Evolutionary conservation across 2,329 filamentous ascomycete species (phyloP), one percentile per base, ranked within the genome.

Genomic region (Exophiala calicioides): DNA sequence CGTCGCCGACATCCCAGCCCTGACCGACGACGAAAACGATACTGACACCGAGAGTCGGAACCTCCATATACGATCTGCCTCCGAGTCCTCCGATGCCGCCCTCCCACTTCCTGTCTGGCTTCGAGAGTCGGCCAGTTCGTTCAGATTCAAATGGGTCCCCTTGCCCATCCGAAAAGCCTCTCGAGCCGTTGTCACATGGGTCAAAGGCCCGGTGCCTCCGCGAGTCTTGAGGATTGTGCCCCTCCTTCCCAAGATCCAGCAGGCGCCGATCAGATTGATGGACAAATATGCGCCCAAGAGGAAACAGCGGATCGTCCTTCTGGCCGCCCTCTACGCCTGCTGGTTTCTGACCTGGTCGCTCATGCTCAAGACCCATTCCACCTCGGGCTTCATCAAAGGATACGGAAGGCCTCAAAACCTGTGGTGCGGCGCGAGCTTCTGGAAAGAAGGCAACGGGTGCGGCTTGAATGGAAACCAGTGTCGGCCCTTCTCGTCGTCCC

Each of bases 381-480:
- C 71, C 13, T 67, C 71, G 1, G 73, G 71, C 5, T 67, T 70
- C 51, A 75, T 76, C 44, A 66, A 74, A 55, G 73, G 72, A 12
- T 76, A 72, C 55, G 73, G 73, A 6, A 64, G 61, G 48, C 71
- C 73, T 12, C 58, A 65, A 39, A 68, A 68, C 4, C 65, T 76
- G 24, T 71, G 70, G 35, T 76, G 73, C 48, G 60, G 64, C 27
- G 65, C 71, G 19, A 74, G 61, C 49, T 71, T 73, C 45, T 76
- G 73, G 73, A 32, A 56, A 27, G 45, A 37, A 33, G 70, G 67
- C 16, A 75, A 75, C 46, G 61, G 62, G 30, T 80, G 77, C 58
- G 77, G 77, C 7, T 55, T 78, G 3, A 75, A 80, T 55, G 78
- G 77, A 29, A 74, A 77, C 27, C 68, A 76, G 44, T 81, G 77